Evolutionary conservation across 2,329 filamentous ascomycete species (phyloP).

Genomic region (Cercospora nicotianae): DNA sequence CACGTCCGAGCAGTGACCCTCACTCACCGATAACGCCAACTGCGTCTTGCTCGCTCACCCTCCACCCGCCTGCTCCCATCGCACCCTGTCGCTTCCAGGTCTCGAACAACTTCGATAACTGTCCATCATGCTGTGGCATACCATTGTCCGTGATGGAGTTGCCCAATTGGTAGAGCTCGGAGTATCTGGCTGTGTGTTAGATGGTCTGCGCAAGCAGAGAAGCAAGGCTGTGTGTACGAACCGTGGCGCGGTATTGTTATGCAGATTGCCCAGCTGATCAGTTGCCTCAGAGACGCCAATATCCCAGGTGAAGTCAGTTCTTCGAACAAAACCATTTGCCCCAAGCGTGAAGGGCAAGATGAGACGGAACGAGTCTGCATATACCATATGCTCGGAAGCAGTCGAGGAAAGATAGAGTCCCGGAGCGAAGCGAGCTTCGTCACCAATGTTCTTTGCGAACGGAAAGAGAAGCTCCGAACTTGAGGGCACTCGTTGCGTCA

Average conservation of each 20-base stretch:
- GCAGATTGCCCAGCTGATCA: background rate
- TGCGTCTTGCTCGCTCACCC: background rate
- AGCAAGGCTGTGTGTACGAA: background rate
- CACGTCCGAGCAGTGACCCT: background rate
- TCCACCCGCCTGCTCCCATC: background rate
- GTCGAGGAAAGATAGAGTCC: background rate
- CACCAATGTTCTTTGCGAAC: background rate
- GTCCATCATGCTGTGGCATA: background rate
- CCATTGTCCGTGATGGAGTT: background rate
- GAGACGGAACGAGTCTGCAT: background rate
- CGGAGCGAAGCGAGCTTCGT: background rate
- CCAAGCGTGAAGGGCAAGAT: background rate
- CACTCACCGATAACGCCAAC: background rate
- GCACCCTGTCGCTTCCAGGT: background rate
- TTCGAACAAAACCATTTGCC: background rate
- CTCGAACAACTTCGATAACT: background rate
- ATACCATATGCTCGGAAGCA: background rate
- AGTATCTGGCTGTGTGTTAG: background rate
- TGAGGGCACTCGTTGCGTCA: background rate
- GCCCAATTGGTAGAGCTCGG: background rate
- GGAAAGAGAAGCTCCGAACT: background rate
- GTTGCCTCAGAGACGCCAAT: background rate
- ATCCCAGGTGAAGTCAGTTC: background rate
- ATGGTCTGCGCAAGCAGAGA: background rate
- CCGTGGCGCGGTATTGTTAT: background rate